Conservation (phyloP, 768 basidiomycete genomes). For the Auricularia sp. region DNA sequence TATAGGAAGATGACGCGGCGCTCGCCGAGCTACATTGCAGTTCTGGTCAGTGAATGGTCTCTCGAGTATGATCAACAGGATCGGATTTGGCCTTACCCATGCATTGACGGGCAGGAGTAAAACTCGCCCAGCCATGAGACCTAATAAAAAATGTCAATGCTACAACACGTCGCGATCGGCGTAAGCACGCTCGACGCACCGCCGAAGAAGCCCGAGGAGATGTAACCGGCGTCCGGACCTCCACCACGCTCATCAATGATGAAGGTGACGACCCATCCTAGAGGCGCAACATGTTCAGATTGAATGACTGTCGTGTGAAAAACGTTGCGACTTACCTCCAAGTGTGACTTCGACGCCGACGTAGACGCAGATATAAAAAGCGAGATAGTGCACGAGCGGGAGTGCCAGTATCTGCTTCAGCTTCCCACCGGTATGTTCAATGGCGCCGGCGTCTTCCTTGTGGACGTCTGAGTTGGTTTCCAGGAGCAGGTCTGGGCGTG, state of each 20-base stretch:
- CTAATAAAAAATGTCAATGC: slow-evolving; percentile 12
- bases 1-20: slow-evolving; percentile 29
- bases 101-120: slow-evolving; percentile 44
- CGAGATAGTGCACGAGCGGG: slow-evolving; percentile 50
- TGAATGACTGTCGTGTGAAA: neutral
- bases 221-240: slow-evolving; percentile 20
- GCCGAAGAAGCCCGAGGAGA: slow-evolving; percentile 27
- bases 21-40: slow-evolving; percentile 26
- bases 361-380: slow-evolving; percentile 55
- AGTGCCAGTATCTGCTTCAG: slow-evolving; percentile 37
- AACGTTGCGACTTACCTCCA: slow-evolving; percentile 24
- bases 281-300: slow-evolving; percentile 4
- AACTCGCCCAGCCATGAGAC: slow-evolving; percentile 49
- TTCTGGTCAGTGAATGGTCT: neutral
- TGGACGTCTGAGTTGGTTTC: neutral
- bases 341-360: slow-evolving; percentile 58
- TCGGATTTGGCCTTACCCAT: neutral
- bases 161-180: neutral
- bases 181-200: slow-evolving; percentile 15
- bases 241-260: slow-evolving; percentile 14
- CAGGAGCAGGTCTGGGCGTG: neutral
- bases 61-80: neutral
- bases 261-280: slow-evolving; percentile 19
- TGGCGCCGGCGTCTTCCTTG: neutral
- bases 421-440: neutral